phyloP scores from a whole-genome alignment of 352 stramenopile genomes.

The Aphanomyces stellatus region DNA sequence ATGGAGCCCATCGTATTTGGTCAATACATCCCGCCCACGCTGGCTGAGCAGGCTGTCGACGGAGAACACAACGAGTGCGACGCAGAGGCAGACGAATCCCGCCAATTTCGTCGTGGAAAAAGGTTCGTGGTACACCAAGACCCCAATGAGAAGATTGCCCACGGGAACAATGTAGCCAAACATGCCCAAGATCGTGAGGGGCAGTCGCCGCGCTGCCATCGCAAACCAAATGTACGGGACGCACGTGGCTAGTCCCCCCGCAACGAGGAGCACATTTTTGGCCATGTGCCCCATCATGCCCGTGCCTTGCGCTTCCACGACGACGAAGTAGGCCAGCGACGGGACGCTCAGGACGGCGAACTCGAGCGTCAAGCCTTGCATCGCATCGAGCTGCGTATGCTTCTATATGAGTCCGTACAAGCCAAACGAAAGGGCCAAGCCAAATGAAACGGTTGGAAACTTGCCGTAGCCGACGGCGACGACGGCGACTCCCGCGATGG shows the following conservation, averaged over 20 bases:
- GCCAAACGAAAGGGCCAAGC: background rate
- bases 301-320: background rate
- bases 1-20: no score
- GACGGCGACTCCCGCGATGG: background rate
- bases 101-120: background rate
- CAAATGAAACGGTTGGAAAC: background rate
- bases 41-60: background rate
- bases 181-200: background rate
- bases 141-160: background rate
- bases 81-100: background rate
- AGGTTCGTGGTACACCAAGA: slow-evolving; percentile 5
- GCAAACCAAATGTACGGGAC: background rate
- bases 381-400: background rate
- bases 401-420: slow-evolving; percentile 16
- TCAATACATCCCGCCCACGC: no score
- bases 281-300: background rate
- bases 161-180: background rate
- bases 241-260: background rate
- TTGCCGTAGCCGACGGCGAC: background rate
- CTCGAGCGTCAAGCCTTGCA: slow-evolving; percentile 8
- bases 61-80: background rate
- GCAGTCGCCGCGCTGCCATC: background rate
- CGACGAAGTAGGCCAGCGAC: slow-evolving; percentile 1
- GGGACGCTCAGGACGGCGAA: slow-evolving; percentile 1
- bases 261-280: background rate